phyloP scores from a whole-genome alignment of 2,329 filamentous ascomycete genomes.

The Ophiostoma novo-ulmi region DNA sequence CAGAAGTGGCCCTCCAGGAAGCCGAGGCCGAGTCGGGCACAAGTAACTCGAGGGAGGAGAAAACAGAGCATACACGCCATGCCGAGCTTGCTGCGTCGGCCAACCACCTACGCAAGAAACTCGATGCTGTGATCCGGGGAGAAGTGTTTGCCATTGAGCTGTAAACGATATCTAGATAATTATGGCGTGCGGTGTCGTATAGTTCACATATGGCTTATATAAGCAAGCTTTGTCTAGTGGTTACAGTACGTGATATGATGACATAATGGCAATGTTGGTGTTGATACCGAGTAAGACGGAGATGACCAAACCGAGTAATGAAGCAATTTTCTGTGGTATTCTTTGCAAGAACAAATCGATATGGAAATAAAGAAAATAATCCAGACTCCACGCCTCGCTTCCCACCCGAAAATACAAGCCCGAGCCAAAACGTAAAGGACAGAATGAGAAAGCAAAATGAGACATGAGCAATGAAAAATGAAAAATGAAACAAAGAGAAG shows the following conservation, averaged over 20 bases:
- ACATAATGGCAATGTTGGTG: not conserved
- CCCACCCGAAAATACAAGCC: constrained; percentile 20
- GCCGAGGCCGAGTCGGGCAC: not conserved
- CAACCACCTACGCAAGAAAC: not conserved
- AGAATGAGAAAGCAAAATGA: too few relatives aligned
- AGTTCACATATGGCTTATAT: not conserved
- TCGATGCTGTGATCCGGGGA: constrained; percentile 13
- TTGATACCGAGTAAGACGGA: not conserved
- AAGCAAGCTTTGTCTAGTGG: not conserved
- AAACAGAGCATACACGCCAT: too few relatives aligned
- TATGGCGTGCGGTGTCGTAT: not conserved
- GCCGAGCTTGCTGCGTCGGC: not conserved
- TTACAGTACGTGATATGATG: too few relatives aligned
- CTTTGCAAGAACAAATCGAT: constrained; percentile 13
- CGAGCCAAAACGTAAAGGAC: constrained; percentile 10
- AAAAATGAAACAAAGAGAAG: constrained; percentile 15
- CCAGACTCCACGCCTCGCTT: constrained; percentile 26
- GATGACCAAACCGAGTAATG: not conserved
- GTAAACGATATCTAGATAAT: not conserved
- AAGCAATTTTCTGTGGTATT: not conserved
- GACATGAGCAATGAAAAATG: too few relatives aligned
- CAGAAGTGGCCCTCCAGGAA: not conserved
- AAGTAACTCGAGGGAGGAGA: not conserved
- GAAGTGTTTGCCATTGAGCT: constrained; percentile 22
- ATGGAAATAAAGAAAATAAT: constrained; percentile 25